Evolutionary conservation across 2,329 filamentous ascomycete species (phyloP).

Genomic region (Lachnellula subtilissima): DNA sequence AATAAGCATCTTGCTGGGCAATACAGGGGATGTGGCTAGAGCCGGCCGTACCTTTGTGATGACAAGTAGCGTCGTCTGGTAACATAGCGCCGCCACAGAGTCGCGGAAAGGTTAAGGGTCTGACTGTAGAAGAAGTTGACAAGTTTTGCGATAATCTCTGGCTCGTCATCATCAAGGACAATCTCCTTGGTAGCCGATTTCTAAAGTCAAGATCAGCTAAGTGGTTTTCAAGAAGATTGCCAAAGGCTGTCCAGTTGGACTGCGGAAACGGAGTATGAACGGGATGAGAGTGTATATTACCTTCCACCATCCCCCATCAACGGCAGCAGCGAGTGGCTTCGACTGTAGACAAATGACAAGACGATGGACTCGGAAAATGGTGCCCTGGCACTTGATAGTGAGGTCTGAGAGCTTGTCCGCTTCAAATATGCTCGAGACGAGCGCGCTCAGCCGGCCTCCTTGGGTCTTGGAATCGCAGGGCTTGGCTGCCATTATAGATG

Average conservation of each 20-base stretch:
- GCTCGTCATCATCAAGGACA: conserved; percentile 58
- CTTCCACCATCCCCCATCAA: conserved; percentile 15
- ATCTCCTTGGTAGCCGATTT: conserved; percentile 34
- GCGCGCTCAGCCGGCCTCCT: background rate
- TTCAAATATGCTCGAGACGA: background rate
- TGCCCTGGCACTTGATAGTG: background rate
- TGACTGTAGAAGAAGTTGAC: conserved; percentile 67
- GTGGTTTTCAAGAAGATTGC: too few species aligned
- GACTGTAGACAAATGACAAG: conserved; percentile 19
- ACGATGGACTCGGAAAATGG: conserved; percentile 16
- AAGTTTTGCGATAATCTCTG: conserved; percentile 69
- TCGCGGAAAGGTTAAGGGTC: background rate
- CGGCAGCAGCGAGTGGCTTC: conserved; percentile 13
- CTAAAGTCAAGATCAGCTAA: background rate
- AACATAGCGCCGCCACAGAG: background rate
- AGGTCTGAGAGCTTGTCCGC: conserved; percentile 6
- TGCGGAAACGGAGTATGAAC: background rate
- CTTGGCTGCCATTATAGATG: background rate
- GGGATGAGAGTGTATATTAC: conserved; percentile 1
- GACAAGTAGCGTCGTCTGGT: background rate
- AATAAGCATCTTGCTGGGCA: background rate
- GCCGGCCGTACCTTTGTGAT: background rate
- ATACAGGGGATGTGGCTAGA: background rate
- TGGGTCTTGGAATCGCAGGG: background rate
- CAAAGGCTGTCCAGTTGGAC: background rate